These are phyloP conservation scores for Suhomyces maxii DNA, from an alignment of 1,139 yeast species.

Conservation along the genomic window DNA sequence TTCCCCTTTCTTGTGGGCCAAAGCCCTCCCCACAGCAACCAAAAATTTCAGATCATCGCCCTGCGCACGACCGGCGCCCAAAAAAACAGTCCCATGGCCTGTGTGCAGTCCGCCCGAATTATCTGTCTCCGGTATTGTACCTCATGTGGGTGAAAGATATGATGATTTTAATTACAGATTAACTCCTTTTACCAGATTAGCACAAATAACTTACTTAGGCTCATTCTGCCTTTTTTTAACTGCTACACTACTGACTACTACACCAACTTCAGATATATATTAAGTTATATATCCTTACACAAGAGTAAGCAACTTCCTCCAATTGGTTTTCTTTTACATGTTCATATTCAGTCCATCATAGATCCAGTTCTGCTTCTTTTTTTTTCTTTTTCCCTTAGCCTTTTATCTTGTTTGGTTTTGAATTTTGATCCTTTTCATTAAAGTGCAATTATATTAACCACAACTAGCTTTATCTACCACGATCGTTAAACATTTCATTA, in stretches of 20 bases:
- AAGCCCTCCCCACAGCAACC: neutral
- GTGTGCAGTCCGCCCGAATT: constrained; percentile 1
- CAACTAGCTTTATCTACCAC: neutral
- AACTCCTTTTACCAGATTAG: constrained; percentile 3
- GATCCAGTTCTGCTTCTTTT: too few species aligned
- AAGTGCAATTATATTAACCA: too few species aligned
- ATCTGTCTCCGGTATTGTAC: neutral
- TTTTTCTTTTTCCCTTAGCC: too few species aligned
- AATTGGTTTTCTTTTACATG: neutral
- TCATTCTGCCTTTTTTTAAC: neutral
- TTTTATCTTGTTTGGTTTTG: too few species aligned
- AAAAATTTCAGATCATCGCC: constrained; percentile 1
- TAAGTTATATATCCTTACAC: constrained; percentile 8
- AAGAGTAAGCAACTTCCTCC: constrained; percentile 5
- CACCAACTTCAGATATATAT: constrained; percentile 7
- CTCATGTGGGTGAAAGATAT: constrained; percentile 3
- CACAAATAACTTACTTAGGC: constrained; percentile 1
- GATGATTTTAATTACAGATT: constrained; percentile 1
- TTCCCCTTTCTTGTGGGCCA: neutral
- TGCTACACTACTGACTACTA: neutral
- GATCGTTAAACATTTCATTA: constrained; percentile 8
- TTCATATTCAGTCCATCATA: neutral
- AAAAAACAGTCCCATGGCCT: constrained; percentile 10
- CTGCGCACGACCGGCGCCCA: constrained; percentile 1
- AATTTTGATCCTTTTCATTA: too few species aligned